Evolutionary conservation across 2,329 filamentous ascomycete species (phyloP).

Genomic region (Geosmithia flava): DNA sequence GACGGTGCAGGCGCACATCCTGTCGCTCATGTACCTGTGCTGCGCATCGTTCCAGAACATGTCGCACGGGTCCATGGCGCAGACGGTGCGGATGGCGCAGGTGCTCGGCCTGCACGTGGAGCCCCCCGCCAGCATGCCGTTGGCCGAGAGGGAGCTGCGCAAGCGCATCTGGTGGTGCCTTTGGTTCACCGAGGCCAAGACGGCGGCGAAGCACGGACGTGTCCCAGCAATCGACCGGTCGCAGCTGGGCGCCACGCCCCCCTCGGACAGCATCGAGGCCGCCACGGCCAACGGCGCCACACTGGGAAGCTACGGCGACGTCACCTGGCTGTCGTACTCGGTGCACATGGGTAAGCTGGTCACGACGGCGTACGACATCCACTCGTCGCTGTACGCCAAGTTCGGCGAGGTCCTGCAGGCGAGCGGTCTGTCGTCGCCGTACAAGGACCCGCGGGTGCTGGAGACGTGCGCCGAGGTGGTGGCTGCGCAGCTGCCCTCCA

Average conservation of each 20-base stretch:
- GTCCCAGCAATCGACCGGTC: slow-evolving; percentile 22
- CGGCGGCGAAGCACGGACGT: slow-evolving; percentile 31
- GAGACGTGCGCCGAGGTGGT: slow-evolving; percentile 14
- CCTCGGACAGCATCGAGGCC: slow-evolving; percentile 9
- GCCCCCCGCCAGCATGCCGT: slow-evolving; percentile 20
- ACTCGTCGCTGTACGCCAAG: slow-evolving; percentile 16
- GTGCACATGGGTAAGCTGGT: slow-evolving; percentile 6
- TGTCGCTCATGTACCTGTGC: slow-evolving; percentile 31
- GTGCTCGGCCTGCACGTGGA: slow-evolving; percentile 35
- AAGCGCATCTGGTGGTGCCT: slow-evolving; percentile 40
- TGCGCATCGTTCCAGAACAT: slow-evolving; percentile 35
- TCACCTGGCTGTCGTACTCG: slow-evolving; percentile 11
- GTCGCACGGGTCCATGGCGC: slow-evolving; percentile 23
- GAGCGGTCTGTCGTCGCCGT: slow-evolving; percentile 4
- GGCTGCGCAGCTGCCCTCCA: slow-evolving; percentile 15
- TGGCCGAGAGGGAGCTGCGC: slow-evolving; percentile 25
- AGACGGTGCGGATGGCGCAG: slow-evolving; percentile 30
- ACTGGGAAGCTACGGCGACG: slow-evolving; percentile 6
- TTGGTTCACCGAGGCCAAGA: slow-evolving; percentile 33
- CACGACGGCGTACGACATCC: slow-evolving; percentile 9
- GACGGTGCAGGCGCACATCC: slow-evolving; percentile 34
- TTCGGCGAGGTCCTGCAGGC: not conserved
- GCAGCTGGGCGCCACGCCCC: slow-evolving; percentile 20
- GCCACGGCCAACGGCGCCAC: slow-evolving; percentile 5
- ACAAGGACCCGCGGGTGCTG: slow-evolving; percentile 9